Evolutionary conservation across 306 rosid genomes (phyloP).

Genomic region (Citrullus amarus): DNA sequence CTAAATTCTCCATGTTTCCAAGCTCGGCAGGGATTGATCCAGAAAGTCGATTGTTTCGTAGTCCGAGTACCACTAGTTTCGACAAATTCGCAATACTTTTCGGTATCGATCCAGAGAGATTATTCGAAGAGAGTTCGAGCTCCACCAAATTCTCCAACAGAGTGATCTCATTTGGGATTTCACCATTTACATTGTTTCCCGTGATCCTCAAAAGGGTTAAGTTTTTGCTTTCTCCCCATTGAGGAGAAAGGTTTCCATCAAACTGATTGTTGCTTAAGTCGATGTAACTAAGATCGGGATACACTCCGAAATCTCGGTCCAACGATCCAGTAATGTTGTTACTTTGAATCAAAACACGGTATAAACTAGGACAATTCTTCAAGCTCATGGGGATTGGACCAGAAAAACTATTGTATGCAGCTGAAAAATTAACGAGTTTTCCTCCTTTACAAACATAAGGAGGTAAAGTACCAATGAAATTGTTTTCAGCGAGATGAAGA

Average conservation of each 20-base stretch:
- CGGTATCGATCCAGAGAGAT: slow-evolving; percentile 38
- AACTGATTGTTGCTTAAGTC: slow-evolving; percentile 40
- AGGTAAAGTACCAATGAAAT: slow-evolving; percentile 39
- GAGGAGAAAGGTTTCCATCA: slow-evolving; percentile 24
- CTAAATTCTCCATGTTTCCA: slow-evolving; percentile 25
- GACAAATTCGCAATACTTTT: slow-evolving; percentile 20
- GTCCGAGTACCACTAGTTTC: slow-evolving; percentile 8
- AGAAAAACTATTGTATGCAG: slow-evolving; percentile 27
- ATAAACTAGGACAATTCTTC: slow-evolving; percentile 28
- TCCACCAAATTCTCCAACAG: slow-evolving; percentile 14
- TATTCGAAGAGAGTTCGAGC: slow-evolving; percentile 37
- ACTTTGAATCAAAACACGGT: slow-evolving; percentile 35
- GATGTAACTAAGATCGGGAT: slow-evolving; percentile 37
- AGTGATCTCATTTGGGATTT: slow-evolving; percentile 35
- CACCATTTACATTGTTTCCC: slow-evolving; percentile 29
- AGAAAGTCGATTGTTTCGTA: slow-evolving; percentile 27
- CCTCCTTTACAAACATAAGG: slow-evolving; percentile 38
- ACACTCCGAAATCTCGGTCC: slow-evolving; percentile 40
- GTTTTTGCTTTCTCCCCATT: slow-evolving; percentile 39
- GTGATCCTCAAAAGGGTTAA: slow-evolving; percentile 22
- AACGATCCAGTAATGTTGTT: slow-evolving; percentile 26
- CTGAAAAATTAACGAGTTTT: slow-evolving; percentile 33
- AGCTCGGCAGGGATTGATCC: slow-evolving; percentile 28
- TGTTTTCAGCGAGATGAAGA: slow-evolving; percentile 44
- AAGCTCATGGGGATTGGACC: slow-evolving; percentile 43